phyloP scores from a whole-genome alignment of 495 filamentous ascomycete genomes.

The Penicillium malachiteum region DNA sequence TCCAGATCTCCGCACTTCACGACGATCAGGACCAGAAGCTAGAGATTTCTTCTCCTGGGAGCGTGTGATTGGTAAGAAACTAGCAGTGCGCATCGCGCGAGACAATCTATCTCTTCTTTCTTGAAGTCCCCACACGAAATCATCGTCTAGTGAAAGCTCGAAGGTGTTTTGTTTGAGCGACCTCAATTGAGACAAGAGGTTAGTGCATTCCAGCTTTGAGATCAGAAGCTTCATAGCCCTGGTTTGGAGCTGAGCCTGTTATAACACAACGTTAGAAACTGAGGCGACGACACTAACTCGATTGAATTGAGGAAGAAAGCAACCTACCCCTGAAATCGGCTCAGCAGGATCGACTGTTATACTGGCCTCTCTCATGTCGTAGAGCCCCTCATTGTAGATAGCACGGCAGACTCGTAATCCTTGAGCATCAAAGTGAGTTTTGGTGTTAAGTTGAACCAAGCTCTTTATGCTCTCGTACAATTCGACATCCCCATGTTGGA shows the following conservation, averaged over 20 bases:
- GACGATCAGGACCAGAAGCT: too few species aligned
- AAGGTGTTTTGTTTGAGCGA: too few species aligned
- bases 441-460: too few species aligned
- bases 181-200: too few species aligned
- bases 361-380: not conserved
- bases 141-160: not conserved
- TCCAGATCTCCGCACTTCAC: not conserved
- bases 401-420: not conserved
- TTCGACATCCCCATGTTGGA: too few species aligned
- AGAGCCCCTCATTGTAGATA: not conserved
- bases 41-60: not conserved
- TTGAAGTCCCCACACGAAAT: not conserved
- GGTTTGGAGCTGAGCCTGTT: not conserved
- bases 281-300: too few species aligned
- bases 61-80: not conserved
- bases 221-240: not conserved
- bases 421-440: too few species aligned
- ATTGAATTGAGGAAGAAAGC: not conserved
- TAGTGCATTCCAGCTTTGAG: not conserved
- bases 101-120: not conserved
- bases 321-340: not conserved
- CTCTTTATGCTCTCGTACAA: too few species aligned
- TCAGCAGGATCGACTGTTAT: not conserved
- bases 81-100: not conserved
- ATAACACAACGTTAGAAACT: not conserved